Evolutionary conservation across 495 filamentous ascomycete species (phyloP).

Genomic region (Lineolata rhizophorae): DNA sequence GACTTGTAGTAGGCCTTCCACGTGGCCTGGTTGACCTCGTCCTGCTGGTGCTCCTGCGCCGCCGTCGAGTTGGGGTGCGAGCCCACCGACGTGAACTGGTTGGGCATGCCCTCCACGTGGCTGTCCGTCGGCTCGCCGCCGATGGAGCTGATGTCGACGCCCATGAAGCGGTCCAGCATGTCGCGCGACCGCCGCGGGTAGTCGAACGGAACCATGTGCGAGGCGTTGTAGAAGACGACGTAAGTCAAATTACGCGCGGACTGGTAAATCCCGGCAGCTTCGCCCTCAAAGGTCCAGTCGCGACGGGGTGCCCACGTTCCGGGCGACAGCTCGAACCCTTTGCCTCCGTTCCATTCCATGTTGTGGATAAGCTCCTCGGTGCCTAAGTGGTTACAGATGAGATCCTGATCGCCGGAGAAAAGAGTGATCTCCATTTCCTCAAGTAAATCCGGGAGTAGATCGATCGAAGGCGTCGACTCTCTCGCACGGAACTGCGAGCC

Average conservation of each 20-base stretch:
- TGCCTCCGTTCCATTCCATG: constrained; percentile 77
- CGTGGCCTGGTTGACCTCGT: constrained; percentile 63
- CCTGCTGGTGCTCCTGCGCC: constrained; percentile 48
- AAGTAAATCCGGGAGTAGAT: constrained; percentile 56
- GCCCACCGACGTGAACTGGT: constrained; percentile 58
- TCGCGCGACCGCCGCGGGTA: constrained; percentile 69
- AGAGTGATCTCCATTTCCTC: constrained; percentile 55
- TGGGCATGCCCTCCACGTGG: constrained; percentile 77
- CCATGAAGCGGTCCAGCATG: constrained; percentile 94
- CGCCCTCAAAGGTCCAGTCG: constrained; percentile 86
- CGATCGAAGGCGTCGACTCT: constrained; percentile 48
- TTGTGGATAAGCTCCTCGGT: constrained; percentile 81
- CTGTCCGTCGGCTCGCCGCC: constrained; percentile 70
- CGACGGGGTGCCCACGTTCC: constrained; percentile 80
- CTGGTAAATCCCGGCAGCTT: constrained; percentile 82
- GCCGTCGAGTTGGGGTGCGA: constrained; percentile 63
- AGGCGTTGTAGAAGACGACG: constrained; percentile 82
- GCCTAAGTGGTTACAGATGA: constrained; percentile 94
- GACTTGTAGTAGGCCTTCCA: constrained; percentile 86
- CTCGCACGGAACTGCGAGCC: constrained; percentile 38
- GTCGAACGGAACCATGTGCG: constrained; percentile 96
- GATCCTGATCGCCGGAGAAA: constrained; percentile 82
- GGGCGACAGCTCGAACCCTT: constrained; percentile 72
- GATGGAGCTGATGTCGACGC: constrained; percentile 78
- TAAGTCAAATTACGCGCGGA: constrained; percentile 89